Evolutionary conservation across 2,329 filamentous ascomycete species (phyloP), one percentile per base, ranked within the genome.

Genomic region (Colletotrichum cereale): DNA sequence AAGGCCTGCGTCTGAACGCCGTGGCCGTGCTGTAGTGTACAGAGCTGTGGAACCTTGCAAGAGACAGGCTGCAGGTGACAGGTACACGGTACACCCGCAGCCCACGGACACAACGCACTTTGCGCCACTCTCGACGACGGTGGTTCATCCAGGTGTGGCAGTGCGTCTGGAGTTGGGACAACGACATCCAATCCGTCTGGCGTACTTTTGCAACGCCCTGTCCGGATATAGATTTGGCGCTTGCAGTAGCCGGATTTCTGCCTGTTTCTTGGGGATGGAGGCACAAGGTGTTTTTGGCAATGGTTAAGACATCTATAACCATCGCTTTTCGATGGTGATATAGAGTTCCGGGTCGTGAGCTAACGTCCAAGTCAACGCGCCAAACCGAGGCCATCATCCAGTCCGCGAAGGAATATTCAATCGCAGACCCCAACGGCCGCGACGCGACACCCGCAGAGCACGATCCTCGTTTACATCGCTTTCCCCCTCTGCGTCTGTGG

Each of bases 1-100:
- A 48, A n/a, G 29, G n/a, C 31, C 26, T 62, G n/a, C 42, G 58
- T 62, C 42, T 62, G 42, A 36, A 62, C 58, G 24, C 29, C 58
- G 18, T 48, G 42, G 58, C 42, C 58, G 58, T 62, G 58, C 58
- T 62, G n/a, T 34, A 24, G 42, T 62, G n/a, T 34, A 24, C 4
- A 36, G 58, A 34, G 21, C 44, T 62, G 18, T 62, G 18, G 31
- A 62, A 62, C 42, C 29, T 48, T 29, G 24, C 38, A 26, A 62
- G 7, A 60, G 18, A 50, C 10, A 60, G 18, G 40, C 7, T 31
- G 5, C n/a, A 8, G 18, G 24, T 34, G 38, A 31, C 40, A 34
- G 21, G 6, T 21, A 24, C 21, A 5, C 6, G 8, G 8, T 47
- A 26, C 48, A 18, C 5, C 24, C 26, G 29, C 24, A 26, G 47